These are phyloP conservation scores for Trebouxia sp. DNA, from an alignment of 139 green algal species.

Conservation along the genomic window DNA sequence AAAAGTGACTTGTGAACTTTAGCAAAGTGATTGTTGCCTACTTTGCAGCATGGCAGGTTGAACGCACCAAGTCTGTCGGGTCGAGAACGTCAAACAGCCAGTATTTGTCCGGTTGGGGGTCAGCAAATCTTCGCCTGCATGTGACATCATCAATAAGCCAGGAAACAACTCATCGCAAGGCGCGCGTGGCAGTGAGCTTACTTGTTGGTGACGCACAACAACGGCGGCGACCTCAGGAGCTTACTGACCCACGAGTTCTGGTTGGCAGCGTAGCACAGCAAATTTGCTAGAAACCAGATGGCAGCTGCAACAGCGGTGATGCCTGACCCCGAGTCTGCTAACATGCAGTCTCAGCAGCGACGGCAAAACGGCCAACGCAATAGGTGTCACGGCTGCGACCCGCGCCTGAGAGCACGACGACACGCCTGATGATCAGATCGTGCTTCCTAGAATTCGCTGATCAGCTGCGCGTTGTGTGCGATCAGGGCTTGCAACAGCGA, in stretches of 20 bases:
- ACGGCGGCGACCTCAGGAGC: neutral
- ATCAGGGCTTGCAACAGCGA: too few relatives aligned
- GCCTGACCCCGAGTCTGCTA: neutral
- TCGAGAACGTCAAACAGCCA: constrained; percentile 2
- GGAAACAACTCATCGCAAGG: neutral
- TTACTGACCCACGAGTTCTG: constrained; percentile 10
- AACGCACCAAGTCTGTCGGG: neutral
- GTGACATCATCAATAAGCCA: too few relatives aligned
- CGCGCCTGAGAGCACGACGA: too few relatives aligned
- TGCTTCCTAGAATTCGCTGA: too few relatives aligned
- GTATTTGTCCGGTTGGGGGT: neutral
- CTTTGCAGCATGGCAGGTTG: neutral
- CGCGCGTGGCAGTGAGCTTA: neutral
- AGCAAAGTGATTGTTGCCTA: too few relatives aligned
- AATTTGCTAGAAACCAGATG: neutral
- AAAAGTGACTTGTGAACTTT: neutral
- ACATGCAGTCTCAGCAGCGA: neutral
- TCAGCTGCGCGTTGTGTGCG: too few relatives aligned
- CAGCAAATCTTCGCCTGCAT: constrained; percentile 17
- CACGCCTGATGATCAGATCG: too few relatives aligned
- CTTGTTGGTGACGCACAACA: constrained; percentile 4
- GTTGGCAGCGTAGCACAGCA: neutral
- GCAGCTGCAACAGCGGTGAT: neutral
- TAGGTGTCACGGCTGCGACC: too few relatives aligned
- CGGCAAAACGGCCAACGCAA: neutral